Evolutionary conservation across 352 stramenopile genomes (phyloP).

Genomic region (Phytophthora vignae): DNA sequence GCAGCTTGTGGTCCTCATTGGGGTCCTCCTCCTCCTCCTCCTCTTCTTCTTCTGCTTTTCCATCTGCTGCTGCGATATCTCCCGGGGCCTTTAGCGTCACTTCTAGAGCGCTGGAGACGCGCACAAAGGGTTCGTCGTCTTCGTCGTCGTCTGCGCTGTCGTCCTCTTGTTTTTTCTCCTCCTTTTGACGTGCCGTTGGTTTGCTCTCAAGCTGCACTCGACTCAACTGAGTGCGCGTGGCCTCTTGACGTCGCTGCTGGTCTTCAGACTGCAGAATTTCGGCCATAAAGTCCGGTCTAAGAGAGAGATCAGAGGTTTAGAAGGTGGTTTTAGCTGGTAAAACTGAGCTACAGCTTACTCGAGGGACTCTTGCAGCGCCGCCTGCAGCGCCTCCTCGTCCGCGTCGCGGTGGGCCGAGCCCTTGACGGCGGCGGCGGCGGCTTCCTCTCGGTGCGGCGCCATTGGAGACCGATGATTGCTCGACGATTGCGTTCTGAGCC

Average conservation of each 20-base stretch:
- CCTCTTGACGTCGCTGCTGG: slow-evolving; percentile 22
- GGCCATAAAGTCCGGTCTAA: slow-evolving; percentile 70
- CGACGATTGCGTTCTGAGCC: slow-evolving; percentile 4
- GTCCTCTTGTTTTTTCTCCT: slow-evolving; percentile 27
- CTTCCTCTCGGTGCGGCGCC: slow-evolving; percentile 28
- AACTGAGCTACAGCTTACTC: slow-evolving; percentile 33
- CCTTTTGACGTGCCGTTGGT: slow-evolving; percentile 15
- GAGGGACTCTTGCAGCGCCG: slow-evolving; percentile 66
- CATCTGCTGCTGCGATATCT: background rate
- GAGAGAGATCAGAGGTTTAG: slow-evolving; percentile 8
- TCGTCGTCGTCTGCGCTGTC: slow-evolving; percentile 31
- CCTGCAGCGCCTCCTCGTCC: slow-evolving; percentile 76
- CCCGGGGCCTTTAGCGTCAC: background rate
- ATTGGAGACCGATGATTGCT: slow-evolving; percentile 2
- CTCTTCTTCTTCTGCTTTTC: slow-evolving; percentile 33
- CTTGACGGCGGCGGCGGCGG: slow-evolving; percentile 15
- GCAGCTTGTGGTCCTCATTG: slow-evolving; percentile 47
- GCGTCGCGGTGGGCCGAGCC: slow-evolving; percentile 57
- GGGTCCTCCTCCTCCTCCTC: slow-evolving; percentile 37
- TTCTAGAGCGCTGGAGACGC: background rate
- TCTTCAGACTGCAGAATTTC: slow-evolving; percentile 77
- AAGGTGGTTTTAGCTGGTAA: slow-evolving; percentile 3
- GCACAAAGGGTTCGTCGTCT: slow-evolving; percentile 14
- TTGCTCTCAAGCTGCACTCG: slow-evolving; percentile 7
- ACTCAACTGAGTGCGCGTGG: background rate